A percentile compares a stretch with the other conserved stretches of the same genome.
Conservation (phyloP, 306 rosid genomes). For the Lablab purpureus region DNA sequence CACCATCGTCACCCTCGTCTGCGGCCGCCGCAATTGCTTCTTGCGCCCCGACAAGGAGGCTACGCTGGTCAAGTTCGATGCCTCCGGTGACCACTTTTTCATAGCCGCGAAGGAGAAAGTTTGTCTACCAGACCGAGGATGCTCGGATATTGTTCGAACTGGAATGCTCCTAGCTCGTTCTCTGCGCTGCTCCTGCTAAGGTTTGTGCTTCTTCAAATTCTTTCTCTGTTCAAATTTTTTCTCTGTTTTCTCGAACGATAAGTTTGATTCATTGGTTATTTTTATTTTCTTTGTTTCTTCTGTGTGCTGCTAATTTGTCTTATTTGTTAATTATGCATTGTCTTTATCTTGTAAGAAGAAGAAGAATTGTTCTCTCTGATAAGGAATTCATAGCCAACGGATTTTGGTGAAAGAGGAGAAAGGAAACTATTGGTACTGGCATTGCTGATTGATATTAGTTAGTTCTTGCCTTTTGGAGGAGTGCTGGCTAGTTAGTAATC, state of each 20-base stretch:
- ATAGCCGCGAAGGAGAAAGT: constrained; percentile 71
- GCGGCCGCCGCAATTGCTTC: constrained; percentile 82
- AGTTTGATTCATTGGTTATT: neutral
- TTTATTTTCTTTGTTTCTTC: neutral
- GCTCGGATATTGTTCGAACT: constrained; percentile 72
- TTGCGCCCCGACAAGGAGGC: constrained; percentile 77
- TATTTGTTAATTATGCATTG: neutral
- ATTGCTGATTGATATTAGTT: too few relatives aligned
- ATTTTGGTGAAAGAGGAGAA: too few relatives aligned
- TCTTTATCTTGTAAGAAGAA: neutral
- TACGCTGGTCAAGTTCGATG: constrained; percentile 62
- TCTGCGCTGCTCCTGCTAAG: constrained; percentile 71
- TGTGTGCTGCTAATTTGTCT: neutral
- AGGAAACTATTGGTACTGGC: too few relatives aligned
- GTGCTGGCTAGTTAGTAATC: too few relatives aligned
- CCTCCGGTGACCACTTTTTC: constrained; percentile 66
- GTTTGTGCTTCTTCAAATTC: constrained; percentile 38
- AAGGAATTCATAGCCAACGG: neutral
- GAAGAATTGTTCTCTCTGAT: neutral
- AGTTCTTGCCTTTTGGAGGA: too few relatives aligned
- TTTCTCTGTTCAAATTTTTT: neutral
- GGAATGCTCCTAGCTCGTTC: constrained; percentile 62
- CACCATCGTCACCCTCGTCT: constrained; percentile 79
- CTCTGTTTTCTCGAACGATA: neutral
- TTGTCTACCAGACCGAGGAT: constrained; percentile 83